A percentile compares a stretch with the other conserved stretches of the same genome.
These are phyloP conservation scores for Globisporangium middletonii DNA, from an alignment of 352 stramenopile genomes.

Conservation along the genomic window DNA sequence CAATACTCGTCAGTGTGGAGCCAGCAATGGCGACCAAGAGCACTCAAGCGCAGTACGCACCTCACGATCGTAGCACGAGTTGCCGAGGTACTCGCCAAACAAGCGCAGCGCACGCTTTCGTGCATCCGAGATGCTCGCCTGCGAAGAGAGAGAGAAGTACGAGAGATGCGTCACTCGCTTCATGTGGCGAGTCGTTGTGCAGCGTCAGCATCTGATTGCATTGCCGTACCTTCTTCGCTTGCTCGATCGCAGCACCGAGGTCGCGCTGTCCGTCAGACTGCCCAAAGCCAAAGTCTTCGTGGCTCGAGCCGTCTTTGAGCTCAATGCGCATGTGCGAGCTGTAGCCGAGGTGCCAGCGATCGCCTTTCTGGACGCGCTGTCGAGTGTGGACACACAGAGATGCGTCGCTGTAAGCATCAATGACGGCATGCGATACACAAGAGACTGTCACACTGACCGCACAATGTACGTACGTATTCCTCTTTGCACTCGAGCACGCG, in stretches of 20 bases:
- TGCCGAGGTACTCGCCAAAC: conserved; percentile 84
- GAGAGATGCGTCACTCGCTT: neutral
- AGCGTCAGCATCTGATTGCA: neutral
- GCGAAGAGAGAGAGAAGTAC: no score
- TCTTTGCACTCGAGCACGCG: conserved; percentile 81
- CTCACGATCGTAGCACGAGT: conserved; percentile 86
- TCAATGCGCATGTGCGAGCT: conserved; percentile 79
- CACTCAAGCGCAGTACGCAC: conserved; percentile 2
- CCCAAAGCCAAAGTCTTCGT: conserved; percentile 82
- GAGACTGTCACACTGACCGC: neutral
- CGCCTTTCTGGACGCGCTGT: conserved; percentile 61
- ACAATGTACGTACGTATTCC: conserved; percentile 56
- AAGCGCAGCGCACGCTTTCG: conserved; percentile 71
- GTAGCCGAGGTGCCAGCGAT: conserved; percentile 73
- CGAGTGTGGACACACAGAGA: neutral
- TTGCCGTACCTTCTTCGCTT: conserved; percentile 65
- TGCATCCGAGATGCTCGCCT: conserved; percentile 80
- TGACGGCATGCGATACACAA: no score
- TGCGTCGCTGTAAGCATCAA: no score
- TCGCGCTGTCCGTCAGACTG: conserved; percentile 73
- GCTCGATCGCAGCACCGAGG: conserved; percentile 64
- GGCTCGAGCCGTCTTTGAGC: conserved; percentile 77
- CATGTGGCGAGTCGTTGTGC: neutral
- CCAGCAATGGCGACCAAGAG: neutral
- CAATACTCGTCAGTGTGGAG: neutral